Percentiles rank a stretch among this genome's conserved stretches.
Evolutionary conservation across 106 monocot genomes (phyloP).

Genomic region (Phalaenopsis equestris): DNA sequence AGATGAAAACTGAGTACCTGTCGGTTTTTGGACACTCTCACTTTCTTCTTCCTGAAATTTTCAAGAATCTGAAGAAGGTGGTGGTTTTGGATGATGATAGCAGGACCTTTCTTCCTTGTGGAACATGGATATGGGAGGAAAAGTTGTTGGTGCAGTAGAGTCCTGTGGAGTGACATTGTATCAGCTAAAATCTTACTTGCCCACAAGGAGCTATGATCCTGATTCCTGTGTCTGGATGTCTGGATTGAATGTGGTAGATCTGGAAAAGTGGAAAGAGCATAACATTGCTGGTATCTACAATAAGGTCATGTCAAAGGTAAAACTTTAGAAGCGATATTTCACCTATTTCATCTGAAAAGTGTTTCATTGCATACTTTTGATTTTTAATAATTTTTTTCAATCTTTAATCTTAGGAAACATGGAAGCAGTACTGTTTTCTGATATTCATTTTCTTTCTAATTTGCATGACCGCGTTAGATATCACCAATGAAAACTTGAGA

Average conservation of each 20-base stretch:
- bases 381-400: no score
- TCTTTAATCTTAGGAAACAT: no score
- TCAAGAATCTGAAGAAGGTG: constrained; percentile 55
- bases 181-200: constrained; percentile 50
- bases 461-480: no score
- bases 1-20: constrained; percentile 49
- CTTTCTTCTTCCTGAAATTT: constrained; percentile 78
- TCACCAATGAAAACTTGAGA: no score
- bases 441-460: no score
- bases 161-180: constrained; percentile 64
- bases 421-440: no score
- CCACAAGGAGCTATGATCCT: constrained; percentile 19
- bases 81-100: constrained; percentile 91
- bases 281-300: constrained; percentile 36
- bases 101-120: constrained; percentile 67
- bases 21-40: constrained; percentile 80
- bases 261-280: constrained; percentile 74
- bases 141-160: constrained; percentile 72
- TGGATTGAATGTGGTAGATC: constrained; percentile 74
- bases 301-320: constrained; percentile 48
- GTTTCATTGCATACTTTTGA: background rate
- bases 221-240: constrained; percentile 81
- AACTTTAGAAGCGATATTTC: background rate
- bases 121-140: constrained; percentile 70
- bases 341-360: no score